Evolutionary conservation across 2,329 filamentous ascomycete species (phyloP).

Genomic region (Fusarium tanahbumbuense): DNA sequence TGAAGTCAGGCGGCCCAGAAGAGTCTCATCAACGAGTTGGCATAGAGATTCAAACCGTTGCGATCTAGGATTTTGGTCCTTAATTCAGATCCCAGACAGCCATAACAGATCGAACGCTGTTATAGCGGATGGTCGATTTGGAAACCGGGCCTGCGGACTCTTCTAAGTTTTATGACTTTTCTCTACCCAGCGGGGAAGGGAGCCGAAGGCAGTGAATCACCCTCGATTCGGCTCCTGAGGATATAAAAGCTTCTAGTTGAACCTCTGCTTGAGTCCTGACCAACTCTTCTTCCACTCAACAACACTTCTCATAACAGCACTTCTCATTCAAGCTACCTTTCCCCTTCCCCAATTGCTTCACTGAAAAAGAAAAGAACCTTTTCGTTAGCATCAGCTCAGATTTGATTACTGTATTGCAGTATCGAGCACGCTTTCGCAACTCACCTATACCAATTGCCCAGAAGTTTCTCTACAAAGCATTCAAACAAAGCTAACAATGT

Average conservation of each 20-base stretch:
- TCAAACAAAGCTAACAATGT: slow-evolving; percentile 37
- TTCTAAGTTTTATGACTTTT: background rate
- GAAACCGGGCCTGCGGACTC: background rate
- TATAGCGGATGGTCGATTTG: background rate
- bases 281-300: slow-evolving; percentile 4
- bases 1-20: background rate
- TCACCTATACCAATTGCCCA: background rate
- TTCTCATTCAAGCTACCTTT: background rate
- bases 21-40: background rate
- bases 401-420: background rate
- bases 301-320: slow-evolving; percentile 1
- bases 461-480: background rate
- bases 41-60: background rate
- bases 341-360: background rate
- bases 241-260: slow-evolving; percentile 30
- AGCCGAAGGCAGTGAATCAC: slow-evolving; percentile 30
- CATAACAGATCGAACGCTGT: background rate
- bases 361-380: background rate
- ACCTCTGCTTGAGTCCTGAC: background rate
- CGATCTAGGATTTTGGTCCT: background rate
- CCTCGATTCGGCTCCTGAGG: background rate
- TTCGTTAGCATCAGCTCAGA: background rate
- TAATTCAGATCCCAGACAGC: background rate
- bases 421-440: slow-evolving; percentile 1
- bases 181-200: slow-evolving; percentile 19